These are phyloP conservation scores for Nidularia sp. DNA, from an alignment of 768 basidiomycete species.

Conservation along the genomic window DNA sequence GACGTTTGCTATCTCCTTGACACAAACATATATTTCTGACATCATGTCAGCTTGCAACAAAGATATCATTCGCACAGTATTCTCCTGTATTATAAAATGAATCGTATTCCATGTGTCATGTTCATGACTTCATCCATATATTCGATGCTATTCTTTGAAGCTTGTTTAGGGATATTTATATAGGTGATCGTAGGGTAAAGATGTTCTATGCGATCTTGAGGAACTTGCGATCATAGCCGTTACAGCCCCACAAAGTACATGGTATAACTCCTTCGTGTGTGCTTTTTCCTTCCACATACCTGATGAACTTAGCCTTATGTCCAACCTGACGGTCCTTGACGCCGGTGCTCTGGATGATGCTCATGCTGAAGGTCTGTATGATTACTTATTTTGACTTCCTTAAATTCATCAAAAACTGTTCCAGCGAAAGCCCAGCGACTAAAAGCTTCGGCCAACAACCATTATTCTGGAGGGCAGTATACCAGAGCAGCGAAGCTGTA, in stretches of 20 bases:
- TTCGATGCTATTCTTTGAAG: too few relatives aligned
- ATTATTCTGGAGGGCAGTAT: background rate
- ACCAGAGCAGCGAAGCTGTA: background rate
- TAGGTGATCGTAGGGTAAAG: too few relatives aligned
- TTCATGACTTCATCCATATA: too few relatives aligned
- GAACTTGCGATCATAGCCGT: too few relatives aligned
- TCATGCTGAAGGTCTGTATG: background rate
- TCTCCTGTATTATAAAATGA: too few relatives aligned
- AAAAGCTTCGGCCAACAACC: background rate
- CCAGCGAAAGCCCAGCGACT: background rate
- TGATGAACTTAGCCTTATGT: background rate
- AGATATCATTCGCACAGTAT: too few relatives aligned
- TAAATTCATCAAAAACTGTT: background rate
- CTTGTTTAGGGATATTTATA: too few relatives aligned
- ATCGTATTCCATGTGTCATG: too few relatives aligned
- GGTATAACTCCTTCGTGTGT: slow-evolving; percentile 1
- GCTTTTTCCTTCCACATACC: background rate
- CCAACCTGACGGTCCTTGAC: slow-evolving; percentile 1
- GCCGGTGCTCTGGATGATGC: slow-evolving; percentile 1
- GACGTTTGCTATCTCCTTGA: too few relatives aligned
- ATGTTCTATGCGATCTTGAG: too few relatives aligned
- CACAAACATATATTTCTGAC: too few relatives aligned
- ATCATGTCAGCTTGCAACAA: too few relatives aligned
- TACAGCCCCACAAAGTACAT: background rate
- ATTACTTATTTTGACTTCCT: background rate